Base-by-base conservation (phyloP, 495 filamentous ascomycete genomes). In the Acidomyces sp. region DNA sequence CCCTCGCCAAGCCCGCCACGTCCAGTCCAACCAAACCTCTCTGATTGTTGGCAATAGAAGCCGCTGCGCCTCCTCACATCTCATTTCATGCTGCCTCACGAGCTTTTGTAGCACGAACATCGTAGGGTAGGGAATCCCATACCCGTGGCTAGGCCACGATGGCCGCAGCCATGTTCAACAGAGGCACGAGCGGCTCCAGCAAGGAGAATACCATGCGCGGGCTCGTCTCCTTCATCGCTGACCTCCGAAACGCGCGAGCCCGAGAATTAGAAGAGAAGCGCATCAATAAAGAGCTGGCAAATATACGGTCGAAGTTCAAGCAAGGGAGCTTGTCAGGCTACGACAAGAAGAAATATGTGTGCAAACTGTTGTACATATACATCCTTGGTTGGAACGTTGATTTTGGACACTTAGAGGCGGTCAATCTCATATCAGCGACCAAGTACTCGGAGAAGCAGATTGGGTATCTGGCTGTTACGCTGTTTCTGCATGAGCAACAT, bases 361-460 rank as follows among this genome's bases (percentile, higher is more conserved):
- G 92, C 81, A 97, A 97, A 76, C 72, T 99, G 48, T 73, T 99
- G 32, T 99, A 99, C 56, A 95, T 99, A 52, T 99, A 99, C 59
- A 99, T 99, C 42, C 77, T 96, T 35, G 92, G 92, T 6, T 99
- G 92, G 78, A 92, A 99, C 56, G 87, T 99, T 63, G 92, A 96
- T 59, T 99, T 99, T 57, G 92, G 92, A 17, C 92, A 99, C 58
- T 75, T 96, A 25, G 92, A 99, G 63, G 92, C 92, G 6, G 87
- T 99, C 59, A 95, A 95, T 49, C 73, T 99, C 43, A 88, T 99
- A 41, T 94, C 88, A 4, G 87, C 86, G 17, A 85, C 68, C 51
- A 96, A 96, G 57, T 99, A 95, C 62, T 96, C 90, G 4, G 92
- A 99, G 60, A 99, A 99, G 66, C 92, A 99, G 64, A 99, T 99